phyloP scores from a whole-genome alignment of 2,329 filamentous ascomycete species.

The Fusarium udum region DNA sequence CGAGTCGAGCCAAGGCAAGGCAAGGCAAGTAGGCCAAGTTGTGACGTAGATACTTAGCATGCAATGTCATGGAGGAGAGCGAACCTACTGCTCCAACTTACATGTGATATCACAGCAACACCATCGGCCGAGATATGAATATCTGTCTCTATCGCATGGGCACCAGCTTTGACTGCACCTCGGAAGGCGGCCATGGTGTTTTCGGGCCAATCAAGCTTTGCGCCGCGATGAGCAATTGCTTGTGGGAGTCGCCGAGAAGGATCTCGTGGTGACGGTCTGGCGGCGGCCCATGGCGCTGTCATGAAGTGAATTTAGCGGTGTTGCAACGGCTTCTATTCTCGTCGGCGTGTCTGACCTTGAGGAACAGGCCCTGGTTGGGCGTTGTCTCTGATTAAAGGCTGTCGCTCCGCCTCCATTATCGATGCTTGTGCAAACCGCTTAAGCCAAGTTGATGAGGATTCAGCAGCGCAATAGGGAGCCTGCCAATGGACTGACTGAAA shows the following conservation, averaged over 20 bases:
- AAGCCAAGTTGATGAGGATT: not conserved
- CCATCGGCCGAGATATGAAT: slow-evolving; percentile 84
- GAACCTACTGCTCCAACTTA: slow-evolving; percentile 50
- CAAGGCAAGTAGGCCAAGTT: not conserved
- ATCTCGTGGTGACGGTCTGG: slow-evolving; percentile 43
- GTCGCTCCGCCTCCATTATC: slow-evolving; percentile 20
- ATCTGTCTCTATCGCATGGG: slow-evolving; percentile 88
- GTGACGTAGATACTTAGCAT: not conserved
- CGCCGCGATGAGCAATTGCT: slow-evolving; percentile 81
- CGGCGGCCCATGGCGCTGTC: slow-evolving; percentile 47
- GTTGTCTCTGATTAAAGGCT: slow-evolving; percentile 13
- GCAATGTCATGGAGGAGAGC: not conserved
- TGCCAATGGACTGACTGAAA: not conserved
- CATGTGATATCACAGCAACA: slow-evolving; percentile 86
- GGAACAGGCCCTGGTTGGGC: slow-evolving; percentile 12
- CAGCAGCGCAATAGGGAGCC: not conserved
- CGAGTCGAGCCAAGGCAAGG: not conserved
- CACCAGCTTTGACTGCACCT: slow-evolving; percentile 76
- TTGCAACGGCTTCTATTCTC: not conserved
- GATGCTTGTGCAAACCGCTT: not conserved
- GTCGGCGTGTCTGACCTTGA: slow-evolving; percentile 7
- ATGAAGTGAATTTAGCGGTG: not conserved
- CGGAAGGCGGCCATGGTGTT: slow-evolving; percentile 85
- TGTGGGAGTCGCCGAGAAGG: slow-evolving; percentile 63
- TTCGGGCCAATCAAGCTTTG: slow-evolving; percentile 81